phyloP scores from a whole-genome alignment of 805 yeast species.

The Saturnispora sanitii region DNA sequence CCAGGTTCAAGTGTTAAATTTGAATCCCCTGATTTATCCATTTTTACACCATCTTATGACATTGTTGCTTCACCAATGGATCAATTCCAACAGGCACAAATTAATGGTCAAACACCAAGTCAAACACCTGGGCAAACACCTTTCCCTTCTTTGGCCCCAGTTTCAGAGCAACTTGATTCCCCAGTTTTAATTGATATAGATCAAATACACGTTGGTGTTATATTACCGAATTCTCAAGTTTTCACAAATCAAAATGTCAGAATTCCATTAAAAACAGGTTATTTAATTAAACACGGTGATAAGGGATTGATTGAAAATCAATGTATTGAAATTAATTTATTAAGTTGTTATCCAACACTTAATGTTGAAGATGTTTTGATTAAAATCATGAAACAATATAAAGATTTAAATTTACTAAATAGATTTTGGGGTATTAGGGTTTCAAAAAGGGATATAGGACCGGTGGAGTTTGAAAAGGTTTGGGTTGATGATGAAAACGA shows the following conservation, averaged over 20 bases:
- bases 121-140: constrained; percentile 3
- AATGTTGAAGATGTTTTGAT: constrained; percentile 45
- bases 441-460: constrained; percentile 13
- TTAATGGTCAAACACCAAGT: too few species aligned
- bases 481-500: constrained; percentile 14
- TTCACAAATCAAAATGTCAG: constrained; percentile 62
- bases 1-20: constrained; percentile 12
- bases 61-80: constrained; percentile 21
- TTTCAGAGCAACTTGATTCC: constrained; percentile 5
- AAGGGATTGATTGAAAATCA: constrained; percentile 14
- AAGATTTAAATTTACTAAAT: constrained; percentile 33
- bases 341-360: constrained; percentile 67
- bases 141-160: constrained; percentile 1
- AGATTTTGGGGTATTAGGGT: constrained; percentile 11
- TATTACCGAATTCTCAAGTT: constrained; percentile 54
- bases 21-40: constrained; percentile 24
- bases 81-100: constrained; percentile 7
- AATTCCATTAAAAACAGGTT: constrained; percentile 63
- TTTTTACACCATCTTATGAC: constrained; percentile 24
- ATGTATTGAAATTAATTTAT: constrained; percentile 51
- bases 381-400: constrained; percentile 48
- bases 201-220: constrained; percentile 44
- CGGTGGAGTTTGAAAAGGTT: constrained; percentile 29
- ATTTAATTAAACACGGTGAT: constrained; percentile 35
- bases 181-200: constrained; percentile 36